phyloP scores from a whole-genome alignment of 129 eudicot genomes.

The Dittrichia graveolens region DNA sequence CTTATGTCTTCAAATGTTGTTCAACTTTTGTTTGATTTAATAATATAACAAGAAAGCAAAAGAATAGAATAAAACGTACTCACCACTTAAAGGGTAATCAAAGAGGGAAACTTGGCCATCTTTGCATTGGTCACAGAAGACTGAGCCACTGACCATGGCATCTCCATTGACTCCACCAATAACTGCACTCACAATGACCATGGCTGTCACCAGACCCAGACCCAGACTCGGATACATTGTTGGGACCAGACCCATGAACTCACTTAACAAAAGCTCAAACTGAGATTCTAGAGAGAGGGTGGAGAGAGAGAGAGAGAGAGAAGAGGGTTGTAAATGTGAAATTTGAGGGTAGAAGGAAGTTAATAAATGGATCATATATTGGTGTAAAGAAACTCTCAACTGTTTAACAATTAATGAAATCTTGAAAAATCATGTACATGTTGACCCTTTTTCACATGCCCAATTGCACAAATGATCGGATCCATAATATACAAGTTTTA shows the following conservation, averaged over 20 bases:
- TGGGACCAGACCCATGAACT: slow-evolving; percentile 49
- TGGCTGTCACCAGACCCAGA: slow-evolving; percentile 38
- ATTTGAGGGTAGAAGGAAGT: slow-evolving; percentile 35
- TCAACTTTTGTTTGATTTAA: too few species aligned
- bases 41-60: too few species aligned
- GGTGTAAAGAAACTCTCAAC: slow-evolving; percentile 42
- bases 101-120: slow-evolving; percentile 85
- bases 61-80: not conserved
- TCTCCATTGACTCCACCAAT: slow-evolving; percentile 67
- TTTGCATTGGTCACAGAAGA: slow-evolving; percentile 96
- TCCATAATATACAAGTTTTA: slow-evolving; percentile 16
- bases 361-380: slow-evolving; percentile 41
- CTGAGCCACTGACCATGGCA: slow-evolving; percentile 82
- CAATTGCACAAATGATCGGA: slow-evolving; percentile 30
- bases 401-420: slow-evolving; percentile 38
- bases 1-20: too few species aligned
- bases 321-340: slow-evolving; percentile 29
- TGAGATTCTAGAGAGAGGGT: slow-evolving; percentile 19
- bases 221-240: slow-evolving; percentile 27
- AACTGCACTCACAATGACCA: slow-evolving; percentile 60
- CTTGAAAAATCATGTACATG: slow-evolving; percentile 35
- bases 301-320: slow-evolving; percentile 23
- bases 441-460: slow-evolving; percentile 34
- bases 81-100: slow-evolving; percentile 85
- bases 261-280: slow-evolving; percentile 17